Evolutionary conservation across 202 grass and related monocot species (phyloP).

Genomic region (Carex arenaria): DNA sequence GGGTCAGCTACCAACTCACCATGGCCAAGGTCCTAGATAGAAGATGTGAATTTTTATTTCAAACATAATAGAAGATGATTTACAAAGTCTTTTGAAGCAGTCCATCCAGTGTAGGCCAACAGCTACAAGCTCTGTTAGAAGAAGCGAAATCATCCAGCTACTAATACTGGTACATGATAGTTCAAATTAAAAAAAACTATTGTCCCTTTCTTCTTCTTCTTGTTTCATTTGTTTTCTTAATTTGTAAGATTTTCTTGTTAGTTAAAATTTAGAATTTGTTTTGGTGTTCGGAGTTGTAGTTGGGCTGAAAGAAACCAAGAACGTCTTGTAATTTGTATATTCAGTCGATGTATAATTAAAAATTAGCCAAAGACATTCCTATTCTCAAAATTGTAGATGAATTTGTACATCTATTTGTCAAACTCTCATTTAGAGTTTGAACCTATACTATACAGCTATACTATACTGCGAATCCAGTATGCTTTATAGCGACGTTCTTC

Average conservation of each 20-base stretch:
- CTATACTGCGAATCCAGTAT: background rate
- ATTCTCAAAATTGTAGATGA: background rate
- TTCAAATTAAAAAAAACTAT: background rate
- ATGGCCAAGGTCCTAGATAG: slow-evolving; percentile 20
- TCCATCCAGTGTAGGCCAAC: background rate
- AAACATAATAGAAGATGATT: background rate
- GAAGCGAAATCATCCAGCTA: background rate
- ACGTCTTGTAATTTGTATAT: slow-evolving; percentile 9
- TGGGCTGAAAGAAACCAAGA: background rate
- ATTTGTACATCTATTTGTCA: background rate
- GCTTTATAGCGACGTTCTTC: background rate
- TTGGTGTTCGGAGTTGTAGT: background rate
- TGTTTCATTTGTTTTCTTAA: background rate
- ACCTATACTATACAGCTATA: background rate
- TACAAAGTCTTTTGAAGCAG: background rate
- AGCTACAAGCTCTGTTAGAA: background rate
- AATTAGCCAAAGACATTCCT: background rate
- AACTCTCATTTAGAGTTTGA: background rate
- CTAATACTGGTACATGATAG: background rate
- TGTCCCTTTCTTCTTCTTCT: background rate
- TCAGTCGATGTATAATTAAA: slow-evolving; percentile 3
- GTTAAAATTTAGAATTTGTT: background rate
- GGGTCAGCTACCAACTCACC: slow-evolving; percentile 8
- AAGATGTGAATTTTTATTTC: background rate
- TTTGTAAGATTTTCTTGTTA: background rate